These are phyloP conservation scores for Lachnellula occidentalis DNA, from an alignment of 2,329 filamentous ascomycete genomes.

Conservation along the genomic window DNA sequence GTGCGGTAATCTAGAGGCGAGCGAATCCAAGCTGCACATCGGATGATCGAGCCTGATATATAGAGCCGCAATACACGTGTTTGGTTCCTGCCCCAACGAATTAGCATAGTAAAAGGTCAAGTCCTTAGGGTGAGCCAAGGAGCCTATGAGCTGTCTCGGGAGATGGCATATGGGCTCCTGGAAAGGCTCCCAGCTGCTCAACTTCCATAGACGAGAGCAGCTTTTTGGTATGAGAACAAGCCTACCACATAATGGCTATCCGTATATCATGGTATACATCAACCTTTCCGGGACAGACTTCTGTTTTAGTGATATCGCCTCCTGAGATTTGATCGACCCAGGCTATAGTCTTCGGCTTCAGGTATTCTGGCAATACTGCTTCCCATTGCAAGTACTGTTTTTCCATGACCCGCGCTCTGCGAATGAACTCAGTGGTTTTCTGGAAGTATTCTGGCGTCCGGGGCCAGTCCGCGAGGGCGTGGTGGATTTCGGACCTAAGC, in stretches of 20 bases:
- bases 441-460: slow-evolving; percentile 46
- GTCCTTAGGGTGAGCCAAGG: too few relatives aligned
- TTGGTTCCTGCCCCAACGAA: slow-evolving; percentile 42
- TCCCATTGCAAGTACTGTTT: slow-evolving; percentile 48
- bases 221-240: too few relatives aligned
- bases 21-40: slow-evolving; percentile 56
- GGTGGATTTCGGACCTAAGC: slow-evolving; percentile 49
- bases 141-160: too few relatives aligned
- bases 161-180: too few relatives aligned
- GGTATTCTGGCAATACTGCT: slow-evolving; percentile 43
- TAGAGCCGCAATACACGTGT: slow-evolving; percentile 48
- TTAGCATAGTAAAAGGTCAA: too few relatives aligned
- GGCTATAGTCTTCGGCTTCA: slow-evolving; percentile 46
- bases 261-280: slow-evolving; percentile 56
- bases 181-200: too few relatives aligned
- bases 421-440: slow-evolving; percentile 46
- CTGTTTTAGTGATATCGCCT: slow-evolving; percentile 47
- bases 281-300: slow-evolving; percentile 55
- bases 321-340: slow-evolving; percentile 51
- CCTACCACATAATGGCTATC: slow-evolving; percentile 42
- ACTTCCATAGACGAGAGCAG: too few relatives aligned
- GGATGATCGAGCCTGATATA: slow-evolving; percentile 49
- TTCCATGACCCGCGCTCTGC: slow-evolving; percentile 47
- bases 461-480: slow-evolving; percentile 41
- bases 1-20: slow-evolving; percentile 57